phyloP scores from a whole-genome alignment of 306 rosid species.

The Betula pendula region DNA sequence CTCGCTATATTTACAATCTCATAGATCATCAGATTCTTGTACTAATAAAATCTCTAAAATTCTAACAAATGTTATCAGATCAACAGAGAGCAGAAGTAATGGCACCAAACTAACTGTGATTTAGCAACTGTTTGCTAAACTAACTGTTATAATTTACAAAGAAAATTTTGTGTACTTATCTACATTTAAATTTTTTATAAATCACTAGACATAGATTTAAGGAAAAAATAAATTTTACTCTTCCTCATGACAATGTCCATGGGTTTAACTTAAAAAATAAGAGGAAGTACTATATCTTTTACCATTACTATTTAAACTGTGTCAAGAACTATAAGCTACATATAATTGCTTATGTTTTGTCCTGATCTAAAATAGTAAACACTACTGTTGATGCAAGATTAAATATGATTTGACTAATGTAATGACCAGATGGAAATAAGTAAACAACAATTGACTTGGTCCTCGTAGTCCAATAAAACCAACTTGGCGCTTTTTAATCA shows the following conservation, averaged over 20 bases:
- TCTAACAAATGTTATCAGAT: neutral
- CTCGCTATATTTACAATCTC: neutral
- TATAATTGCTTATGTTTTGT: neutral
- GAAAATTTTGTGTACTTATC: neutral
- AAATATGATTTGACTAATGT: neutral
- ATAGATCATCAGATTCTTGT: neutral
- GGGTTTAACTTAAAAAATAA: neutral
- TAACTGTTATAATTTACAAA: neutral
- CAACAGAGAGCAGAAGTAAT: neutral
- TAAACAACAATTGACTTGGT: neutral
- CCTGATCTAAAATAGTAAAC: neutral
- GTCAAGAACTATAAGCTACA: neutral
- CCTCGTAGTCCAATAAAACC: neutral
- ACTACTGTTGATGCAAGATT: neutral
- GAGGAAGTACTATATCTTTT: neutral
- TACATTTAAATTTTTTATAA: no score
- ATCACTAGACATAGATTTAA: no score
- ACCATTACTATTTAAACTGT: neutral
- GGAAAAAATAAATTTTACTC: no score
- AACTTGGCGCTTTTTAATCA: neutral
- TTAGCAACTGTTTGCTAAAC: no score
- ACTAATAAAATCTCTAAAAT: neutral
- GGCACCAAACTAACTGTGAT: no score
- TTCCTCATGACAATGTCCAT: no score
- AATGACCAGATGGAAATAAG: neutral